Evolutionary conservation across 495 filamentous ascomycete species (phyloP).

Genomic region (Neurospora sp.): DNA sequence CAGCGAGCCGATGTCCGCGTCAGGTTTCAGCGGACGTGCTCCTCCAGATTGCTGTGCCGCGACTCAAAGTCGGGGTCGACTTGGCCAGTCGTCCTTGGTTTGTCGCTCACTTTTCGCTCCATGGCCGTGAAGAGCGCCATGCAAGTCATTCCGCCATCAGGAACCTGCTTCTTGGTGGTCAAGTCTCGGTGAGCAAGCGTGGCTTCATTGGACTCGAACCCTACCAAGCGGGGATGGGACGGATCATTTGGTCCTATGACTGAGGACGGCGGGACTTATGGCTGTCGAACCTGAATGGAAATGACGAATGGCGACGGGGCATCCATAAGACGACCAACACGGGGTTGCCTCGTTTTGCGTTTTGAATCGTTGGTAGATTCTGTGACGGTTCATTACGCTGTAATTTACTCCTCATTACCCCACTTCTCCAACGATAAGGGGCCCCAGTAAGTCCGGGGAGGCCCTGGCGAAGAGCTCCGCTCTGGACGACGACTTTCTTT

Average conservation of each 20-base stretch:
- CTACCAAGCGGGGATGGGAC: not conserved
- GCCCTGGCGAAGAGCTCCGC: not conserved
- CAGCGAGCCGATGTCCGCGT: not conserved
- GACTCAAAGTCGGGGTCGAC: not conserved
- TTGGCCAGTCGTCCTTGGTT: not conserved
- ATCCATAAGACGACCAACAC: not conserved
- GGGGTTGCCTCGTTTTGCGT: not conserved
- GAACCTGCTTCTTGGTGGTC: not conserved
- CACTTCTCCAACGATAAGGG: not conserved
- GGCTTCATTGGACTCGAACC: not conserved
- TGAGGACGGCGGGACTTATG: not conserved
- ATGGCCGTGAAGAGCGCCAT: not conserved
- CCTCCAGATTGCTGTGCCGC: not conserved
- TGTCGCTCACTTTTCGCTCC: not conserved
- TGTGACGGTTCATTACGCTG: not conserved
- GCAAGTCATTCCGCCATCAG: not conserved
- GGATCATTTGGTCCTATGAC: not conserved
- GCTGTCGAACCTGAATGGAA: not conserved
- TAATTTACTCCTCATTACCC: not conserved
- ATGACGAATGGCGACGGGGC: not conserved
- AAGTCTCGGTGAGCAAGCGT: not conserved
- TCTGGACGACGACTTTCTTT: not conserved
- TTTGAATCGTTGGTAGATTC: not conserved
- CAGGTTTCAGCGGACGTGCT: not conserved
- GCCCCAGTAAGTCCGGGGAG: not conserved